These are phyloP conservation scores for Colletotrichum camelliae DNA, from an alignment of 2,329 filamentous ascomycete genomes.

Conservation along the genomic window DNA sequence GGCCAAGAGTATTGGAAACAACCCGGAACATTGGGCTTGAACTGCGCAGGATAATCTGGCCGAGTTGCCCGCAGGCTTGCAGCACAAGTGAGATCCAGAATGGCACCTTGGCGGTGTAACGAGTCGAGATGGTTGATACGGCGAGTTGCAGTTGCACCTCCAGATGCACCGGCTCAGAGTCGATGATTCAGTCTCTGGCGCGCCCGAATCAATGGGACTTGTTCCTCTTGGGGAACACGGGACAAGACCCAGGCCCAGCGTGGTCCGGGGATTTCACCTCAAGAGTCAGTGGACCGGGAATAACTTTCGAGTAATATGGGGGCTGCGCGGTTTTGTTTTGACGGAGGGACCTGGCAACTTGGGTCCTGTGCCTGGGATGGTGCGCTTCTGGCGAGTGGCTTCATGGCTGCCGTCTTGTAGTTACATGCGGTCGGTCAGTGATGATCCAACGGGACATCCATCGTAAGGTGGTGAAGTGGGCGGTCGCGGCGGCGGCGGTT, in stretches of 20 bases:
- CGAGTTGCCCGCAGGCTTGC: conserved; percentile 9
- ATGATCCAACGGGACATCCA: background rate
- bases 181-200: background rate
- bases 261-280: background rate
- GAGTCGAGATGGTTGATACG: background rate
- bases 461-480: background rate
- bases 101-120: conserved; percentile 18
- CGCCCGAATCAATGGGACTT: background rate
- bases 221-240: background rate
- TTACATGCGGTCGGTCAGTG: background rate
- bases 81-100: conserved; percentile 9
- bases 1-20: conserved; percentile 16
- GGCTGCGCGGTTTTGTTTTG: conserved; percentile 5
- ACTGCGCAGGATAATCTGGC: conserved; percentile 10
- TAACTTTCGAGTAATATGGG: background rate
- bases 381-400: conserved; percentile 1
- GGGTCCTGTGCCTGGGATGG: background rate
- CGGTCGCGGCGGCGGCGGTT: background rate
- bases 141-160: background rate
- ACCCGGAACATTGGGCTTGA: background rate
- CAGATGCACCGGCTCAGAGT: background rate
- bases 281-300: conserved; percentile 4
- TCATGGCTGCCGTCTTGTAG: background rate
- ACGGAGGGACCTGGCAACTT: background rate
- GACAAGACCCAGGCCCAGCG: background rate